Percentiles rank a stretch among this genome's conserved stretches.
Evolutionary conservation across 129 eudicot genomes (phyloP).

Genomic region (Scalesia atractyloides): DNA sequence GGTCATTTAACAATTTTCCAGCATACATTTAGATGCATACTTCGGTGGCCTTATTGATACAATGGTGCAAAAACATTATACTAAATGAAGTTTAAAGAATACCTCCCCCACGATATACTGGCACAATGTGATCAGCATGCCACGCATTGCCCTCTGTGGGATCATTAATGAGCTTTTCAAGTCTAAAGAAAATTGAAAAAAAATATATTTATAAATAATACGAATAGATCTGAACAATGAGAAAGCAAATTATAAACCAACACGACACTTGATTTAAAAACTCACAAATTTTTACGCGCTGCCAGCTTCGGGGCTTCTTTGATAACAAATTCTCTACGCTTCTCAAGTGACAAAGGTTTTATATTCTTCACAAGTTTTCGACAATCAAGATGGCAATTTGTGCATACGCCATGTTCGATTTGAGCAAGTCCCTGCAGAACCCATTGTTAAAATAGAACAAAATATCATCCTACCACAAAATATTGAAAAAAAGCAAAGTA

Average conservation of each 20-base stretch:
- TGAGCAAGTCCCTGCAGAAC: slow-evolving; percentile 72
- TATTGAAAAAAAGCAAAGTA: neutral
- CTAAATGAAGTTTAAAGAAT: neutral
- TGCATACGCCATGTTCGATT: slow-evolving; percentile 85
- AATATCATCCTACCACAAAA: slow-evolving; percentile 4
- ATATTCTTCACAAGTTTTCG: slow-evolving; percentile 75
- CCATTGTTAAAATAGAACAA: neutral
- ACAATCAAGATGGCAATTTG: slow-evolving; percentile 76
- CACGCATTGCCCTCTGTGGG: slow-evolving; percentile 94
- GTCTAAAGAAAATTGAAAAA: slow-evolving; percentile 46
- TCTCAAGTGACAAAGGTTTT: slow-evolving; percentile 56
- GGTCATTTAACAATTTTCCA: neutral
- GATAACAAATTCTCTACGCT: slow-evolving; percentile 57
- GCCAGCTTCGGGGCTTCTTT: slow-evolving; percentile 68
- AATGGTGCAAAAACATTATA: slow-evolving; percentile 10
- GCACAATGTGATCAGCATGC: slow-evolving; percentile 95
- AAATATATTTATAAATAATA: neutral
- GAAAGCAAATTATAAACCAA: neutral
- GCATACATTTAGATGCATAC: neutral
- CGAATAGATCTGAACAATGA: neutral
- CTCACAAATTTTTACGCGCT: slow-evolving; percentile 64
- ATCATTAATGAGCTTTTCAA: slow-evolving; percentile 73
- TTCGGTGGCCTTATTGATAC: neutral
- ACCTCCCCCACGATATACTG: slow-evolving; percentile 95
- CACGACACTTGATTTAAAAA: slow-evolving; percentile 24